phyloP scores from a whole-genome alignment of 2,329 filamentous ascomycete species.

The Xylaria sp. region DNA sequence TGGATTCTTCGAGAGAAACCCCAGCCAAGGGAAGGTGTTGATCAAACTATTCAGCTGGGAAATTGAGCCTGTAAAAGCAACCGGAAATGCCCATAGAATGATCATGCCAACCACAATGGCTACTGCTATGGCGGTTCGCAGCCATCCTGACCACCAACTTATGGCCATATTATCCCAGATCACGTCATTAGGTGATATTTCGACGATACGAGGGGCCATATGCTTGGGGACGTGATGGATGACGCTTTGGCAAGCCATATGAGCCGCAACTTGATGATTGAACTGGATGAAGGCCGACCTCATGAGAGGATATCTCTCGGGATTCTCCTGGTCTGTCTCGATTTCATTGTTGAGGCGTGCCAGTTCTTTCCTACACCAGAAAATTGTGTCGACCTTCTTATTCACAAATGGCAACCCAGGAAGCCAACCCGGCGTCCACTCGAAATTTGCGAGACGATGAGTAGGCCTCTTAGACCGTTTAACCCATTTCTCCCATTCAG shows the following conservation, averaged over 20 bases:
- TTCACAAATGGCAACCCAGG: constrained; percentile 81
- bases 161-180: constrained; percentile 98
- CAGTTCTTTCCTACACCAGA: constrained; percentile 86
- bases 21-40: constrained; percentile 72
- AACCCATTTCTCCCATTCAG: constrained; percentile 85
- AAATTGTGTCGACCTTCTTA: constrained; percentile 94
- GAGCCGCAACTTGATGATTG: constrained; percentile 95
- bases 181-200: constrained; percentile 92
- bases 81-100: constrained; percentile 88
- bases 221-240: constrained; percentile 92
- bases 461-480: constrained; percentile 85
- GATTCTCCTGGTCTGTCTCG: constrained; percentile 85
- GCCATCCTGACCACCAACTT: constrained; percentile 90
- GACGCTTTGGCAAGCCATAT: constrained; percentile 95
- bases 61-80: constrained; percentile 85
- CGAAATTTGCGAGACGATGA: constrained; percentile 75
- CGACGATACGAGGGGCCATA: constrained; percentile 92
- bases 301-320: constrained; percentile 89
- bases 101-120: constrained; percentile 77
- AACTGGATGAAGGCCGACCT: constrained; percentile 98
- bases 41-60: constrained; percentile 81
- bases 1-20: constrained; percentile 70
- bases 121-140: constrained; percentile 74
- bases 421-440: constrained; percentile 72
- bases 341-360: constrained; percentile 92